phyloP scores from a whole-genome alignment of 257 asterid genomes.

The Fraxinus cuspidata region DNA sequence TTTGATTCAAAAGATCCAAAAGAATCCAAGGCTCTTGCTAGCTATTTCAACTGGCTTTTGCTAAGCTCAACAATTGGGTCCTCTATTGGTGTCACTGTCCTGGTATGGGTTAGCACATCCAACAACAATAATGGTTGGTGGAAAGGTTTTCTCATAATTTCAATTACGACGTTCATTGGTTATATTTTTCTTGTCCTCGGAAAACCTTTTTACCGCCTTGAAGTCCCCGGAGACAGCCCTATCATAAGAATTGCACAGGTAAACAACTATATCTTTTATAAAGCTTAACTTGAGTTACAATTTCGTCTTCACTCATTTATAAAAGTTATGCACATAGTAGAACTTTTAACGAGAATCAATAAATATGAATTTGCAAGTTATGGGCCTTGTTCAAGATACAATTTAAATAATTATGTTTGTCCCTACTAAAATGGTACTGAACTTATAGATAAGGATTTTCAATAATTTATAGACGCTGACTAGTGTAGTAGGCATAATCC shows the following conservation, averaged over 20 bases:
- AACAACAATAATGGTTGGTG: conserved; percentile 67
- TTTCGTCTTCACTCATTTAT: no score
- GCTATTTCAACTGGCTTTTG: conserved; percentile 79
- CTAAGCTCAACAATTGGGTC: conserved; percentile 60
- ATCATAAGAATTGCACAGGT: conserved; percentile 62
- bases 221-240: conserved; percentile 67
- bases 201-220: conserved; percentile 60
- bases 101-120: conserved; percentile 68
- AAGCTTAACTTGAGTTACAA: no score
- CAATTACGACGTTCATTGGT: conserved; percentile 40
- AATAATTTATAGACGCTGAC: not conserved
- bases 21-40: conserved; percentile 64
- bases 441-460: not conserved
- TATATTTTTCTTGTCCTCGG: conserved; percentile 48
- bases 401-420: not conserved
- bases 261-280: not conserved
- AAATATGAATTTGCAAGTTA: not conserved
- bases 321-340: no score
- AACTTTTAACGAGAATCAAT: not conserved
- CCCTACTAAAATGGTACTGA: not conserved
- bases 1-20: conserved; percentile 61
- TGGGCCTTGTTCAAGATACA: not conserved
- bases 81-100: conserved; percentile 62
- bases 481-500: not conserved
- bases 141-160: conserved; percentile 71